Base-by-base conservation (phyloP, 1,139 yeast genomes). In the Yamadazyma aaseri region DNA sequence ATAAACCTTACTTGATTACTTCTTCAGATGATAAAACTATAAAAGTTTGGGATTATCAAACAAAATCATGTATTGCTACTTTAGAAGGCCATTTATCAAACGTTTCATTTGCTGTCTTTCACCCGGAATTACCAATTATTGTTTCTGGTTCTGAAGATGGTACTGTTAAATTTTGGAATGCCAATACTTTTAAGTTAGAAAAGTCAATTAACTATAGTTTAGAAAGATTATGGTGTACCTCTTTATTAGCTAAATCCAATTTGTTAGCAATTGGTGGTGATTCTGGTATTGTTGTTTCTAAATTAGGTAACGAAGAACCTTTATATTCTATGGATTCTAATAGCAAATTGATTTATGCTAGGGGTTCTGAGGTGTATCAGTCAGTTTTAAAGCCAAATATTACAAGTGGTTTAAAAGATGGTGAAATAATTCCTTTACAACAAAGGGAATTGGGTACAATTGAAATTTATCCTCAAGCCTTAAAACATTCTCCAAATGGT, bases 181-280 rank as follows among this genome's bases (percentile, higher is more conserved):
- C 90, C 20, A 79, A 79, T 52, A 83, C 94, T 17, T 84, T 83
- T 58, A 83, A 82, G 56, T 74, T 90, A 49, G 97, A 92, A 63
- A 90, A 89, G 62, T 82, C 96, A 4, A 70, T 92, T 46, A 89
- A 87, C 60, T 83, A 86, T 56, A 89, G 96, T 35, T 73, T 92
- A 56, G 97, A 92, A 62, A 80, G 99, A 55, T 95, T 94, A 33
- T 92, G 99, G 99, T 90, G 97, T 72, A 79, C 86, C 39, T 79
- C 92, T 25, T 68, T 86, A 37, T 81, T 83, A 50, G 82, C 82
- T 45, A 81, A 82, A 42, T 76, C 92, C 20, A 89, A 87, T 55
- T 71, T 86, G 42, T 73, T 92, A 45, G 95, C 96, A 6, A 77
- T 90, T 40, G 99, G 99, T 45, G 90, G 87, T 53, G 99, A 92